phyloP scores from a whole-genome alignment of 2,329 filamentous ascomycete species.

The Arthrobotrys entomopaga region DNA sequence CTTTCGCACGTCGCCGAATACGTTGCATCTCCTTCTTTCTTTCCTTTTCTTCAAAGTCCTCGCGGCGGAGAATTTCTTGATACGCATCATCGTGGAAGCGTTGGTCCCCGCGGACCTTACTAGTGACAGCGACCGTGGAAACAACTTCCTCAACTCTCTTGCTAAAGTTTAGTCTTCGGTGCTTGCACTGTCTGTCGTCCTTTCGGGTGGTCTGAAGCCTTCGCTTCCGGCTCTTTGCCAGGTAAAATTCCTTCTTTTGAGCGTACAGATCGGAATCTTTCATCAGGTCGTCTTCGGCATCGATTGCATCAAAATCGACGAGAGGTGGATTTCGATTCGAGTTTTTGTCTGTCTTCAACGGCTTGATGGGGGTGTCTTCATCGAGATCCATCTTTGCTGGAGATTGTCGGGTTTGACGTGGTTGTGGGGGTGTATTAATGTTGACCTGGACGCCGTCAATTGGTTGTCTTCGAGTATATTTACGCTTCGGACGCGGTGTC shows the following conservation, averaged over 20 bases:
- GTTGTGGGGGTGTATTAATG: constrained; percentile 29
- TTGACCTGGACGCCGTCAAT: constrained; percentile 34
- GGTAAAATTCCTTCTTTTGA: constrained; percentile 53
- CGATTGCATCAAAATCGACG: constrained; percentile 48
- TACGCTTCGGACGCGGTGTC: constrained; percentile 45
- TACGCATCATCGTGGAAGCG: constrained; percentile 83
- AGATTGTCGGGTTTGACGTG: constrained; percentile 49
- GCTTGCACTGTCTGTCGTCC: constrained; percentile 64
- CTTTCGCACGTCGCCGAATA: constrained; percentile 93
- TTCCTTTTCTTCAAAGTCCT: constrained; percentile 77
- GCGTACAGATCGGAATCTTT: constrained; percentile 33
- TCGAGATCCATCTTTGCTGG: constrained; percentile 50
- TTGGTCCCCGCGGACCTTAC: constrained; percentile 77
- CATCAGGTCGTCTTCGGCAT: constrained; percentile 41
- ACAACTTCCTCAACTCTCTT: constrained; percentile 71
- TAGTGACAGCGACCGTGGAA: constrained; percentile 74
- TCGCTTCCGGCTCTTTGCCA: constrained; percentile 57
- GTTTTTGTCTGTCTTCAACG: constrained; percentile 43
- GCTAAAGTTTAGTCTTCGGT: constrained; percentile 69
- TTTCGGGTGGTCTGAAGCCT: constrained; percentile 59
- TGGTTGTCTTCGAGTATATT: constrained; percentile 42
- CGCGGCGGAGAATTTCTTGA: constrained; percentile 67
- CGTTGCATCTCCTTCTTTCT: constrained; percentile 99
- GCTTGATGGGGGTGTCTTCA: constrained; percentile 45
- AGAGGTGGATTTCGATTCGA: constrained; percentile 26